phyloP scores from a whole-genome alignment of 176 grass and related monocot species.

The Triticum monococcum region DNA sequence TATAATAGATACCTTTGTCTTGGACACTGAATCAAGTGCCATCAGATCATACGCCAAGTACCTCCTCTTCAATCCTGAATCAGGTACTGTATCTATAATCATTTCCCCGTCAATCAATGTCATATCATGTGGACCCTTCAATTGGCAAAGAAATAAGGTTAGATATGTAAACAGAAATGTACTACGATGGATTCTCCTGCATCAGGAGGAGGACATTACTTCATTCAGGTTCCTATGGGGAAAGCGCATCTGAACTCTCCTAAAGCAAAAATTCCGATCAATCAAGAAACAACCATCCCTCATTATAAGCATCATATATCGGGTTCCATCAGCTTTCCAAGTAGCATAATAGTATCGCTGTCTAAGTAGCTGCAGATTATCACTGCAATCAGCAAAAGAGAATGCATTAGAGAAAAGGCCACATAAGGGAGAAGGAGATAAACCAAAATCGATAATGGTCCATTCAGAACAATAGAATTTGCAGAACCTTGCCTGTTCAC shows the following conservation, averaged over 20 bases:
- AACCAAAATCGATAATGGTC: background rate
- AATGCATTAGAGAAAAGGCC: constrained; percentile 7
- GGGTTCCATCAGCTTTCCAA: constrained; percentile 99
- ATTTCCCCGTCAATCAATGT: constrained; percentile 99
- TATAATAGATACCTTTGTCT: constrained; percentile 60
- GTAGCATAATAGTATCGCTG: constrained; percentile 99
- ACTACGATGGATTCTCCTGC: constrained; percentile 16
- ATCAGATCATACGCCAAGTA: constrained; percentile 93
- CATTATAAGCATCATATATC: constrained; percentile 99
- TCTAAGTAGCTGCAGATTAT: constrained; percentile 94
- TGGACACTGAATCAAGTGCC: constrained; percentile 57
- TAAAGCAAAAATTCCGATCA: constrained; percentile 87
- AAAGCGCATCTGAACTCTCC: constrained; percentile 98
- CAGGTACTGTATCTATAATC: constrained; percentile 94
- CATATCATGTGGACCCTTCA: constrained; percentile 70
- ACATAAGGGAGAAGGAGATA: background rate
- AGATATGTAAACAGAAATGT: background rate
- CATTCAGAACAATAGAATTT: background rate
- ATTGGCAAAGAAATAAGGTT: constrained; percentile 37
- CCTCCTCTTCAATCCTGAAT: constrained; percentile 86
- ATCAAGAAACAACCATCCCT: constrained; percentile 87
- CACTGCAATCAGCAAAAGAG: constrained; percentile 47
- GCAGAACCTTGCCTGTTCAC: background rate
- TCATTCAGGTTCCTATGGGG: constrained; percentile 73
- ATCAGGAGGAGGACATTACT: constrained; percentile 42